Evolutionary conservation across 2,329 filamentous ascomycete species (phyloP).

Genomic region (Penicillium oxalicum): DNA sequence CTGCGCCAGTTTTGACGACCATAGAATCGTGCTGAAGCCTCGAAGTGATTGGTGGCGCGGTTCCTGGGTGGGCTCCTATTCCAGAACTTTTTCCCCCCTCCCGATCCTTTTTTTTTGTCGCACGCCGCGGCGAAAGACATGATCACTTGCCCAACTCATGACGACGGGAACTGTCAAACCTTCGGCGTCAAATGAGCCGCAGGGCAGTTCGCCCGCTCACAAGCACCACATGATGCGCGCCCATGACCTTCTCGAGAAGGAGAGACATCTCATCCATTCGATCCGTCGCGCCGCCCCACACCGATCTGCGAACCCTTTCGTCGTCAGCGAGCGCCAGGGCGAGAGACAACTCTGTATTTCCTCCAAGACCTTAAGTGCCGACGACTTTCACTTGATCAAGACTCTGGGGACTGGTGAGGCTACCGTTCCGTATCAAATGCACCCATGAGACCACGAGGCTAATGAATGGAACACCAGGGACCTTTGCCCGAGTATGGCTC

Average conservation of each 20-base stretch:
- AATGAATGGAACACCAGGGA: slow-evolving; percentile 33
- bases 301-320: slow-evolving; percentile 31
- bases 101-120: background rate
- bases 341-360: slow-evolving; percentile 36
- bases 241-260: slow-evolving; percentile 23
- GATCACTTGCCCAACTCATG: slow-evolving; percentile 31
- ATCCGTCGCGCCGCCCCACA: slow-evolving; percentile 21
- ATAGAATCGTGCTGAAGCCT: slow-evolving; percentile 11
- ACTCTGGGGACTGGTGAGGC: slow-evolving; percentile 46
- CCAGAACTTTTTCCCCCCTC: slow-evolving; percentile 7
- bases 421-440: background rate
- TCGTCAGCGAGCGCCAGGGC: slow-evolving; percentile 35
- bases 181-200: slow-evolving; percentile 27
- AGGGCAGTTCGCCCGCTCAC: slow-evolving; percentile 16
- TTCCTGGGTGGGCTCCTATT: slow-evolving; percentile 16
- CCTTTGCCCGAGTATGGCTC: slow-evolving; percentile 49
- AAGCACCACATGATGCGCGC: slow-evolving; percentile 13
- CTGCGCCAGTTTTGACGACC: background rate
- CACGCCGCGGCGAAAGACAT: slow-evolving; percentile 25
- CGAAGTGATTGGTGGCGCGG: slow-evolving; percentile 21
- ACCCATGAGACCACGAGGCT: slow-evolving; percentile 4
- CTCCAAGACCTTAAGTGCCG: slow-evolving; percentile 32
- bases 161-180: slow-evolving; percentile 36
- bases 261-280: slow-evolving; percentile 27
- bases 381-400: slow-evolving; percentile 44